These are phyloP conservation scores for Holtermanniella nyarrowii DNA, from an alignment of 768 basidiomycete species.

Conservation along the genomic window DNA sequence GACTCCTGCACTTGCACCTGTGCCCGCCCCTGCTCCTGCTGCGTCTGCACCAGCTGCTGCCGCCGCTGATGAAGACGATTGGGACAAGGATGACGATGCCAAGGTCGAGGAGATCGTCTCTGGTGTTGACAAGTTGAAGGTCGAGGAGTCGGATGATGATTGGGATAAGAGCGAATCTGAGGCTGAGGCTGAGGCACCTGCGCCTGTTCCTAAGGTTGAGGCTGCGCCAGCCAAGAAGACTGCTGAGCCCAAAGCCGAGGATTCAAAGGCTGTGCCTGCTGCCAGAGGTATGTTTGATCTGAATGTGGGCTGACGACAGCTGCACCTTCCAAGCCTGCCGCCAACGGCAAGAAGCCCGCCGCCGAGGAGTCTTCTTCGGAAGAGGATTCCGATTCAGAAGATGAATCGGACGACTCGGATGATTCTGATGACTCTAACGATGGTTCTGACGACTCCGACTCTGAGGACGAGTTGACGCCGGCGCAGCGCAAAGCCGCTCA, in stretches of 20 bases:
- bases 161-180: conserved; percentile 40
- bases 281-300: conserved; percentile 34
- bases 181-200: conserved; percentile 10
- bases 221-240: conserved; percentile 6
- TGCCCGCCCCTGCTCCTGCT: conserved; percentile 50
- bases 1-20: conserved; percentile 45
- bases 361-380: conserved; percentile 41
- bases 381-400: conserved; percentile 37
- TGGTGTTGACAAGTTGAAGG: conserved; percentile 33
- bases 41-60: conserved; percentile 29
- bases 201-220: conserved; percentile 1
- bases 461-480: conserved; percentile 58
- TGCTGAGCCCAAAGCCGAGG: conserved; percentile 17
- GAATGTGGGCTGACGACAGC: conserved; percentile 19
- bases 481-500: conserved; percentile 54
- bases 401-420: conserved; percentile 18
- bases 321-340: conserved; percentile 7
- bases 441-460: conserved; percentile 41
- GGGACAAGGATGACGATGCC: conserved; percentile 41
- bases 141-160: conserved; percentile 40
- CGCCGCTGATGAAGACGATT: conserved; percentile 46
- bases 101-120: conserved; percentile 37
- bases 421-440: conserved; percentile 29
- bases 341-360: conserved; percentile 36
- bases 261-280: conserved; percentile 32